Evolutionary conservation across 768 basidiomycete genomes (phyloP).

Genomic region (Auriculariales sp.): DNA sequence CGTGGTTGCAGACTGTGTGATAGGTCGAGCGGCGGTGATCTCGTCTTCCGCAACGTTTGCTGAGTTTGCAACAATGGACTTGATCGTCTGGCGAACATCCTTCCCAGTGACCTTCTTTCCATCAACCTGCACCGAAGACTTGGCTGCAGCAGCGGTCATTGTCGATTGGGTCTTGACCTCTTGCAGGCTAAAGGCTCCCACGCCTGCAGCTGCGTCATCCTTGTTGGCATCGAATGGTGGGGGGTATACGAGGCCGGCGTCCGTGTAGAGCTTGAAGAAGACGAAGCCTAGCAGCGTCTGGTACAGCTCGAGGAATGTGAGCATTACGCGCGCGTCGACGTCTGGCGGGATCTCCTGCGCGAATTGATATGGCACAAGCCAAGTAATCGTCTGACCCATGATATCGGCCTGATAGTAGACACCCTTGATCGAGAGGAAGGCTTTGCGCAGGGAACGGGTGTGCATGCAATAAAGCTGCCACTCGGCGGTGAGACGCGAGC

Average conservation of each 20-base stretch:
- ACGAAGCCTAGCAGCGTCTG: conserved; percentile 93
- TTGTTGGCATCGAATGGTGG: conserved; percentile 73
- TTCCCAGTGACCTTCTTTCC: conserved; percentile 39
- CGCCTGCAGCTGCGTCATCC: conserved; percentile 74
- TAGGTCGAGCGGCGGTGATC: conserved; percentile 20
- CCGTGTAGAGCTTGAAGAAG: conserved; percentile 97
- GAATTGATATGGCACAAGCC: conserved; percentile 96
- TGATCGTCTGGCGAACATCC: conserved; percentile 35
- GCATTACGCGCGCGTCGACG: conserved; percentile 94
- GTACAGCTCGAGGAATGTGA: conserved; percentile 96
- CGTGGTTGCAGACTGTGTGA: conserved; percentile 28
- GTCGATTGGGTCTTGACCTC: conserved; percentile 17
- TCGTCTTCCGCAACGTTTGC: conserved; percentile 12
- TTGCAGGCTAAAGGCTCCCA: conserved; percentile 76
- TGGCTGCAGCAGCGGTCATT: conserved; percentile 8
- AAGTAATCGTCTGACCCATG: conserved; percentile 82
- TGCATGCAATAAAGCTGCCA: conserved; percentile 97
- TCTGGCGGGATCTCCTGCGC: conserved; percentile 95
- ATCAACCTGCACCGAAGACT: conserved; percentile 20
- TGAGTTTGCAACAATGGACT: conserved; percentile 22
- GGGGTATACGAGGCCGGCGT: conserved; percentile 85
- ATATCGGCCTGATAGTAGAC: conserved; percentile 96
- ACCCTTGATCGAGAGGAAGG: conserved; percentile 94
- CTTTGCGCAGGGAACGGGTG: conserved; percentile 67
- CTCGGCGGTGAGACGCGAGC: conserved; percentile 77